Conservation (phyloP, 306 rosid species). For the Hippophae tibetana region DNA sequence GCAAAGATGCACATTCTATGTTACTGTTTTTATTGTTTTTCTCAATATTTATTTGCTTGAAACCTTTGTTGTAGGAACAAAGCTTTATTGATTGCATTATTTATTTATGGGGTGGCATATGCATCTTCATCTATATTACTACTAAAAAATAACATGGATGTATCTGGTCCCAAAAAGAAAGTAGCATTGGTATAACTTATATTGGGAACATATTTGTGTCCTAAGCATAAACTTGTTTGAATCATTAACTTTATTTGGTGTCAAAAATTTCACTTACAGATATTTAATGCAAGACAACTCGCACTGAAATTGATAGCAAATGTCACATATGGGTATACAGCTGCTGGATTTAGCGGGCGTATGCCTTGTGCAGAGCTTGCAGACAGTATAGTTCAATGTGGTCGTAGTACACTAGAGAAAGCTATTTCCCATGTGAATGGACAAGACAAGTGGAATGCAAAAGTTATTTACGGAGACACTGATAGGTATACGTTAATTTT, state of each 20-base stretch:
- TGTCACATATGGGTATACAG: conserved; percentile 90
- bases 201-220: not conserved
- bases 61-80: no score
- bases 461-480: conserved; percentile 91
- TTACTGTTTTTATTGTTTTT: no score
- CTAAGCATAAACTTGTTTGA: not conserved
- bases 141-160: no score
- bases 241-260: not conserved
- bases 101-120: not conserved
- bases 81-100: no score
- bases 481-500: conserved; percentile 52
- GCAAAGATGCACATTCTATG: no score
- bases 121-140: not conserved
- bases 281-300: conserved; percentile 85
- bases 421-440: conserved; percentile 81
- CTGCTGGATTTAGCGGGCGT: conserved; percentile 99
- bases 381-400: conserved; percentile 92
- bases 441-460: conserved; percentile 80
- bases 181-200: no score
- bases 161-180: no score
- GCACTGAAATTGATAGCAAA: conserved; percentile 93
- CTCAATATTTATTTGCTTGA: no score
- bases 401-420: conserved; percentile 75
- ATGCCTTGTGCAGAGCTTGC: conserved; percentile 99
- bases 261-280: conserved; percentile 36